Evolutionary conservation across 345 rosid genomes (phyloP), one percentile per base, ranked within the genome.

Genomic region (Rhodamnia argentea): DNA sequence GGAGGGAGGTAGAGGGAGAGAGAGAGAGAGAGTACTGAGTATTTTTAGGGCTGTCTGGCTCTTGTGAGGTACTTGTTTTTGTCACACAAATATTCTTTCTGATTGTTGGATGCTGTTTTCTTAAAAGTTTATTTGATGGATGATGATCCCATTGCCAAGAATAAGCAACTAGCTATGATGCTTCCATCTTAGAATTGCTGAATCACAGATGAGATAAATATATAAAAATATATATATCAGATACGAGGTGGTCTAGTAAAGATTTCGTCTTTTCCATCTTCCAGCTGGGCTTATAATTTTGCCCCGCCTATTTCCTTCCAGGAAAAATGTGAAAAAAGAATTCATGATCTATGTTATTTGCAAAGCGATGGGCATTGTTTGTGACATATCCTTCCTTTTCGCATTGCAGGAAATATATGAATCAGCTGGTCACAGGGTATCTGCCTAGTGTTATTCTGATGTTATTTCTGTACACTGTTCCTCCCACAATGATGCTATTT

Each of bases 361-460:
- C 40, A 70, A 70, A 24, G 26, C 37, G 24, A 70, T 37, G 14
- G 47, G 52, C 52, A 51, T 51, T 51, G 52, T 12, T 70, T 70
- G 47, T 37, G 26, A 70, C 81, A 10, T 37, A 70, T 70, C 81
- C 47, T 70, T 70, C 78, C 12, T 70, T 42, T 51, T 32, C 52
- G 64, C 18, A 1, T 54, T 75, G 84, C 82, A 87, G 88, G 86
- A 87, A 53, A 86, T 88, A 83, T 53, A 86, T 97, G 85, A 89
- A 22, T 64, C 94, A 85, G 89, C 83, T 97, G 90, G 89, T 97
- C 82, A 95, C 99, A 60, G 99, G 99, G 82, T 97, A 97, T 91
- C 91, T 97, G 87, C 99, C 99, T 76, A 96, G 99, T 92, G 99
- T 97, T 89, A 88, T 95, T 82, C 85, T 97, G 90, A 90, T 94